Evolutionary conservation across 2,329 filamentous ascomycete genomes (phyloP), one percentile per base, ranked within the genome.

Genomic region (Rhinocladiella similis): DNA sequence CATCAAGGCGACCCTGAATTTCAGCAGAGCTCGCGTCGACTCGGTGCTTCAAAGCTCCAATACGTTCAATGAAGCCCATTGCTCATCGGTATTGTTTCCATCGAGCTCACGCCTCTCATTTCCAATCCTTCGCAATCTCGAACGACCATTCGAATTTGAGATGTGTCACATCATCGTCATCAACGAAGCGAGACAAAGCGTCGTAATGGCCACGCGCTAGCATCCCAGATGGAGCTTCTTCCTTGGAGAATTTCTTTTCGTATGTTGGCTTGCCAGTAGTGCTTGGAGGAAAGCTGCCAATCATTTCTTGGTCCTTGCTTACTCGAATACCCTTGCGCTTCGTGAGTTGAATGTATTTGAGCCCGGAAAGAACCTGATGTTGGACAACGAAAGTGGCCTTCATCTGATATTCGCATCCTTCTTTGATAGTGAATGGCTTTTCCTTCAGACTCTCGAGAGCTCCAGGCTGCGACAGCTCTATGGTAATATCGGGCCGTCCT

Each of bases 271-370:
- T 90, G 75, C 91, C 89, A 62, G 91, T 88, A 16, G 93, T 97
- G 79, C 88, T 97, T 64, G 94, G 94, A 53, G 91, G 89, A 70
- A 93, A 99, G 68, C 90, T 96, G 75, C 94, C 91, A 83, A 99
- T 89, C 94, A 99, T 99, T 80, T 97, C 93, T 67, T 95, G 89
- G 69, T 94, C 89, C 84, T 97, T 99, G 79, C 88, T 90, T 60
- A 93, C 85, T 57, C 84, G 85, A 72, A 97, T 82, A 53, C 90
- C 89, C 81, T 91, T 91, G 67, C 92, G 83, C 83, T 94, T 96
- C 61, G 97, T 89, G 39, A 91, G 83, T 78, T 99, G 94, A 56
- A 99, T 84, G 74, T 97, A 99, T 79, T 97, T 95, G 71, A 99
- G 78, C 45, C 94, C 94, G 67, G 90, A 94, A 53, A 97, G 83